These are phyloP conservation scores for Colletotrichum lini DNA, from an alignment of 2,329 filamentous ascomycete genomes.

Conservation along the genomic window DNA sequence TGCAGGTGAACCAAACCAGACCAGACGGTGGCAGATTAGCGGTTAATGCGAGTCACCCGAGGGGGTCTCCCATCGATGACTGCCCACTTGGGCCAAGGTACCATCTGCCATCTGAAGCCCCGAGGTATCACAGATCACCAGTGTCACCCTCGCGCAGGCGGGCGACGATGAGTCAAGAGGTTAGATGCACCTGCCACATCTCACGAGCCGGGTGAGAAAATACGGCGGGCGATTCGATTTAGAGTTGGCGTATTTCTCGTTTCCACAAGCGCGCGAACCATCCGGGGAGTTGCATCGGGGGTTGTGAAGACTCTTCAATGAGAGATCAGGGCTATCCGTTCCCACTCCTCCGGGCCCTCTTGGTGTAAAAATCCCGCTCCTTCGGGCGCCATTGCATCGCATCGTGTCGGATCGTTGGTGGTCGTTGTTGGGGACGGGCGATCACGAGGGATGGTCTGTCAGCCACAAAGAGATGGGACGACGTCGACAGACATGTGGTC, in stretches of 20 bases:
- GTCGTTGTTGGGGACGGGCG: constrained; percentile 1
- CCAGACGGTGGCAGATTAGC: constrained; percentile 21
- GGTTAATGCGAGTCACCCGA: constrained; percentile 38
- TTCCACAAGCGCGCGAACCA: constrained; percentile 36
- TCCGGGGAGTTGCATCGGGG: constrained; percentile 18
- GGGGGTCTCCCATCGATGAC: constrained; percentile 14
- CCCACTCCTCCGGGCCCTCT: constrained; percentile 12
- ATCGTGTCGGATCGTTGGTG: constrained; percentile 15
- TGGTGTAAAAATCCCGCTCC: constrained; percentile 18
- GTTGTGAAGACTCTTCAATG: constrained; percentile 12
- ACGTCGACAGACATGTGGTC: constrained; percentile 36
- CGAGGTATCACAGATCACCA: constrained; percentile 10
- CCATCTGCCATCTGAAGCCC: constrained; percentile 18
- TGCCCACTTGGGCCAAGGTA: constrained; percentile 11
- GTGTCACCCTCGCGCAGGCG: not conserved
- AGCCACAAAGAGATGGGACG: constrained; percentile 32
- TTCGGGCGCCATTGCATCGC: constrained; percentile 8
- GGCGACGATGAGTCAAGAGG: not conserved
- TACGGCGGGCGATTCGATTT: constrained; percentile 26
- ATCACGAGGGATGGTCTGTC: constrained; percentile 34
- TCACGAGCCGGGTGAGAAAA: not conserved
- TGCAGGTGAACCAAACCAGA: constrained; percentile 2
- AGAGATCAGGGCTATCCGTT: constrained; percentile 28
- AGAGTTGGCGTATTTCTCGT: constrained; percentile 23
- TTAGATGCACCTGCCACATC: constrained; percentile 12